Evolutionary conservation across 2,329 filamentous ascomycete genomes (phyloP).

Genomic region (Diaporthe helianthi): DNA sequence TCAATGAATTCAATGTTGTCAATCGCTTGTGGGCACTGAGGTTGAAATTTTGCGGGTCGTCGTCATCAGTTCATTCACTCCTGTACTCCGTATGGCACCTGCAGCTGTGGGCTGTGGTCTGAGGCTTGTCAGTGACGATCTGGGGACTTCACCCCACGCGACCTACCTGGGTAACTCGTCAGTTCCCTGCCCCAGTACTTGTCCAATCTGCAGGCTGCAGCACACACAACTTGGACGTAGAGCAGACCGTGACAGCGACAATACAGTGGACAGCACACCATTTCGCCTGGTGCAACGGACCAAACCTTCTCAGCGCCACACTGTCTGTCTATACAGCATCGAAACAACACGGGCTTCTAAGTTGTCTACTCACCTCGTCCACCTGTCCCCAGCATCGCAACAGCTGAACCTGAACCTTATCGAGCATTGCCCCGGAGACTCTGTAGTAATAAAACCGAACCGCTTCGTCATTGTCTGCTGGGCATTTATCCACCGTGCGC

Average conservation of each 20-base stretch:
- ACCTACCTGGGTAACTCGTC: not conserved
- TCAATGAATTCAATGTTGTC: not conserved
- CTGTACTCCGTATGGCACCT: not conserved
- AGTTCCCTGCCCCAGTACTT: not conserved
- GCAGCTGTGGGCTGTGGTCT: slow-evolving; percentile 5
- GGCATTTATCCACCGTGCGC: not conserved
- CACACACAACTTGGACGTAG: not conserved
- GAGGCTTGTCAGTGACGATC: slow-evolving; percentile 3
- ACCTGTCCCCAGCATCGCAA: not conserved
- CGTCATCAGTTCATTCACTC: not conserved
- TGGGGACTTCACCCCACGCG: slow-evolving; percentile 7
- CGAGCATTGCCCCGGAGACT: not conserved
- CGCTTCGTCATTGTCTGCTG: slow-evolving; percentile 1
- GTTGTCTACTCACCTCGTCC: slow-evolving; percentile 3
- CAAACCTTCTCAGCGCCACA: slow-evolving; percentile 13
- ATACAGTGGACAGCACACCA: not conserved
- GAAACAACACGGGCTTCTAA: not conserved
- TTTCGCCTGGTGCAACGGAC: not conserved
- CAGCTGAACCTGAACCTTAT: slow-evolving; percentile 17
- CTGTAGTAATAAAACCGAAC: slow-evolving; percentile 2
- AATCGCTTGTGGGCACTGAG: not conserved
- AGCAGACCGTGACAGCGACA: not conserved
- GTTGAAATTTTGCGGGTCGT: not conserved
- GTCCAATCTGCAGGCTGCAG: not conserved
- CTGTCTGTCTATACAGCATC: not conserved